These are phyloP conservation scores for Lepidium campestre DNA, from an alignment of 441 rosid genomes.

Conservation along the genomic window DNA sequence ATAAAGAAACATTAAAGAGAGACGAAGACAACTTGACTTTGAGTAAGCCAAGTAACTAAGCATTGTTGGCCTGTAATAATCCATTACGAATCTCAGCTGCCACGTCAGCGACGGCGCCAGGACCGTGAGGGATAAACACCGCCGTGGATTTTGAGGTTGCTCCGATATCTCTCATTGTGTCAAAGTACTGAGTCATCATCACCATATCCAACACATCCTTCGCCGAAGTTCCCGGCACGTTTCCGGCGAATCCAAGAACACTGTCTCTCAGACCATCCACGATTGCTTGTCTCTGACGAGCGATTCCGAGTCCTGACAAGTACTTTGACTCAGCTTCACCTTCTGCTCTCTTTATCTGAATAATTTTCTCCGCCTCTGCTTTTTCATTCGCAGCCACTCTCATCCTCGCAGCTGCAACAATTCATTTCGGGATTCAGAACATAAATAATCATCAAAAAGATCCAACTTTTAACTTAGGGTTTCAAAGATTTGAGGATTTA, in stretches of 20 bases:
- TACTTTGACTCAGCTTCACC: constrained; percentile 68
- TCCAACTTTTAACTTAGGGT: background rate
- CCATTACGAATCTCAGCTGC: constrained; percentile 47
- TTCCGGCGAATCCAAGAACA: constrained; percentile 43
- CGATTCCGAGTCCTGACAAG: constrained; percentile 45
- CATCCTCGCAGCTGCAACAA: constrained; percentile 52
- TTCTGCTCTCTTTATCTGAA: constrained; percentile 65
- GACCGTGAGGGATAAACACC: constrained; percentile 45
- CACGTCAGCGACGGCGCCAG: constrained; percentile 44
- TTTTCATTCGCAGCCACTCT: constrained; percentile 59
- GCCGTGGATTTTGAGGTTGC: constrained; percentile 32
- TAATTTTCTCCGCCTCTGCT: constrained; percentile 67
- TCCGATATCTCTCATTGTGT: constrained; percentile 51
- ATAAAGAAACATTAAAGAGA: background rate
- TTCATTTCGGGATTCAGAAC: background rate
- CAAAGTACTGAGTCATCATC: constrained; percentile 49
- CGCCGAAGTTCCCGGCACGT: constrained; percentile 43
- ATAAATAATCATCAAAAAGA: background rate
- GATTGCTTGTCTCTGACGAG: constrained; percentile 50
- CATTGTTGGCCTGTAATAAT: constrained; percentile 30
- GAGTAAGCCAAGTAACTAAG: background rate
- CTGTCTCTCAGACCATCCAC: constrained; percentile 55
- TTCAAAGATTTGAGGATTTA: constrained; percentile 4
- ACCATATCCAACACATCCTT: constrained; percentile 55
- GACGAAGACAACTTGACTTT: background rate